Percentiles rank a stretch among this genome's conserved stretches.
Conservation (phyloP, 352 stramenopile species). For the Phytophthora boehmeriae region DNA sequence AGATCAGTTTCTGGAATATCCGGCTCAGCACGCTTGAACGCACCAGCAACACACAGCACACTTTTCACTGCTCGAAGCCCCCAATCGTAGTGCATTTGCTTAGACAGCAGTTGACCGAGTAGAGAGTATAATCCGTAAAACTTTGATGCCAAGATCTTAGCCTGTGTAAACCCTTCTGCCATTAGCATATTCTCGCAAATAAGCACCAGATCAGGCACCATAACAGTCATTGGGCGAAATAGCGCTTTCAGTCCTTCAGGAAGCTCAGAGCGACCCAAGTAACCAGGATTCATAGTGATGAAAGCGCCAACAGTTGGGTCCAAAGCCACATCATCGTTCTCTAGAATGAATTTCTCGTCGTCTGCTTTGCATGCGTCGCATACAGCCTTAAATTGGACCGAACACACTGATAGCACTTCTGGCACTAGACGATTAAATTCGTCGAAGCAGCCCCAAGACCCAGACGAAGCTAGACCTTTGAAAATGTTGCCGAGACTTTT, state of each 20-base stretch:
- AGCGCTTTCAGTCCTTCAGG: conserved; percentile 95
- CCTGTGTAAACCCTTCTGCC: conserved; percentile 95
- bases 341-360: conserved; percentile 92
- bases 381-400: conserved; percentile 96
- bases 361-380: conserved; percentile 96
- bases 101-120: conserved; percentile 92
- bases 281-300: conserved; percentile 98
- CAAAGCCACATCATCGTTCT: conserved; percentile 93
- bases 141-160: conserved; percentile 95
- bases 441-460: conserved; percentile 97
- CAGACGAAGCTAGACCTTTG: conserved; percentile 94
- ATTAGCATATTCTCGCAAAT: conserved; percentile 99
- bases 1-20: conserved; percentile 93
- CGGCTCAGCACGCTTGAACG: conserved; percentile 94
- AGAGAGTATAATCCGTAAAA: conserved; percentile 96
- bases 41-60: conserved; percentile 93
- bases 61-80: conserved; percentile 95
- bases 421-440: conserved; percentile 96
- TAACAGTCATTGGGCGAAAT: conserved; percentile 96
- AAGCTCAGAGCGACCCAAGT: conserved; percentile 94
- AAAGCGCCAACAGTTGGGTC: conserved; percentile 94
- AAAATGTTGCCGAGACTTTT: conserved; percentile 97
- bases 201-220: conserved; percentile 95
- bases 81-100: conserved; percentile 96
- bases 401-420: conserved; percentile 94